Conservation (phyloP, 768 basidiomycete species). For the Kwoniella pini region DNA sequence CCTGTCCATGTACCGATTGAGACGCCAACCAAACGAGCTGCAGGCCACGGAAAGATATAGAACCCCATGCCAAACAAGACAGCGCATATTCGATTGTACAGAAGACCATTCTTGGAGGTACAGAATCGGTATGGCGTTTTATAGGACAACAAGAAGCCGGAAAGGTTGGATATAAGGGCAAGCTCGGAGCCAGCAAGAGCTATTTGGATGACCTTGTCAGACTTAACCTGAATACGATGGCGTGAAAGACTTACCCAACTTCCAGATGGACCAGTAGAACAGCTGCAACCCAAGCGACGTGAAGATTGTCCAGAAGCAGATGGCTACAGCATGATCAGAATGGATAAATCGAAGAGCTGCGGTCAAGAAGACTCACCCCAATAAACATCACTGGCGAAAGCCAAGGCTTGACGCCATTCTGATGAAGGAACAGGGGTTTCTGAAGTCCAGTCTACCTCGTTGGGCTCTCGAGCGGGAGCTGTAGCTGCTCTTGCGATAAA, state of each 20-base stretch:
- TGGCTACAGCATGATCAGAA: conserved; percentile 23
- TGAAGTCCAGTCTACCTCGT: conserved; percentile 15
- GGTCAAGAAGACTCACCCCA: conserved; percentile 34
- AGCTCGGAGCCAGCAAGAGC: conserved; percentile 74
- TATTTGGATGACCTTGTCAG: conserved; percentile 18
- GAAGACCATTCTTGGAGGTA: conserved; percentile 60
- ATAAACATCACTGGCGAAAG: conserved; percentile 48
- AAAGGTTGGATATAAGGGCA: conserved; percentile 69
- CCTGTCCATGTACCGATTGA: conserved; percentile 61
- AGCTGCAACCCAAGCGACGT: conserved; percentile 75
- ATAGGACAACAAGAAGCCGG: conserved; percentile 65
- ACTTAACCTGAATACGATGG: neutral
- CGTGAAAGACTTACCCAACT: conserved; percentile 62
- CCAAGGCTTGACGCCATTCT: conserved; percentile 9
- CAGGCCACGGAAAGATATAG: conserved; percentile 60
- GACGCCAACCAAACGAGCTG: conserved; percentile 61
- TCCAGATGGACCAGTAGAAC: conserved; percentile 92
- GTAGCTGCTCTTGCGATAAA: neutral
- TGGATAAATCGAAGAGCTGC: no score
- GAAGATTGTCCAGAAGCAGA: conserved; percentile 73
- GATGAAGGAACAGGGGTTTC: neutral
- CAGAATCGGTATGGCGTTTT: conserved; percentile 59
- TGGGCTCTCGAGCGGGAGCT: no score
- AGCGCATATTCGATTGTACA: conserved; percentile 60
- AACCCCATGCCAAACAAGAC: conserved; percentile 58